Evolutionary conservation across 495 filamentous ascomycete species (phyloP).

Genomic region (Xylaria grammica): DNA sequence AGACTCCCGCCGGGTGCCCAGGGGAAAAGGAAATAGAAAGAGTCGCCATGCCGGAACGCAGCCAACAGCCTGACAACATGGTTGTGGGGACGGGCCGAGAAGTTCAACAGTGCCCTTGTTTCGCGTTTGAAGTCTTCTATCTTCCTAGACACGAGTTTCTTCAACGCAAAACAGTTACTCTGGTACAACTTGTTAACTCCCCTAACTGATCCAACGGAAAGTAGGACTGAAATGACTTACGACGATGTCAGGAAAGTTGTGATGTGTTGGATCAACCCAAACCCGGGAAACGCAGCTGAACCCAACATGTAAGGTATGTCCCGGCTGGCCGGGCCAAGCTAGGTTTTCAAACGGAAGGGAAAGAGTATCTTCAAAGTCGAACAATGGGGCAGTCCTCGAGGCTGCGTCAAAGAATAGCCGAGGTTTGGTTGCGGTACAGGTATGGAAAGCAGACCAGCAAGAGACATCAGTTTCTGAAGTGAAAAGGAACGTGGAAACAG

Average conservation of each 20-base stretch:
- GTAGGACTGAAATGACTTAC: not conserved
- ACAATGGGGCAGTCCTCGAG: not conserved
- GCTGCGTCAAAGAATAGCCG: not conserved
- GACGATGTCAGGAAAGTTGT: not conserved
- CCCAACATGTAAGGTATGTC: no score
- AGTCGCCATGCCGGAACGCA: not conserved
- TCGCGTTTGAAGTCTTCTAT: constrained; percentile 8
- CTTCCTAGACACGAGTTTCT: not conserved
- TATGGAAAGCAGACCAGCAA: not conserved
- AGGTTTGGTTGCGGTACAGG: not conserved
- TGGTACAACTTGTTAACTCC: not conserved
- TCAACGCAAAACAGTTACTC: not conserved
- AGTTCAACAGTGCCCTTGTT: not conserved
- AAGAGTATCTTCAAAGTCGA: not conserved
- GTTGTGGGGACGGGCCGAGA: not conserved
- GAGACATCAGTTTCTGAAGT: no score
- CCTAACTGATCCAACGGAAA: no score
- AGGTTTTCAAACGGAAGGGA: not conserved
- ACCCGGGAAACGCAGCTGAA: not conserved
- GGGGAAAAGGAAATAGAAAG: constrained; percentile 8
- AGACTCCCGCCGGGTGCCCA: not conserved
- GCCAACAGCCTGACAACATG: not conserved
- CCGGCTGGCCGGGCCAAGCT: not conserved
- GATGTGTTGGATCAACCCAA: not conserved
- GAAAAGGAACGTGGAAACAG: not conserved